Evolutionary conservation across 139 green algal genomes (phyloP).

Genomic region (Chlorella sp.): DNA sequence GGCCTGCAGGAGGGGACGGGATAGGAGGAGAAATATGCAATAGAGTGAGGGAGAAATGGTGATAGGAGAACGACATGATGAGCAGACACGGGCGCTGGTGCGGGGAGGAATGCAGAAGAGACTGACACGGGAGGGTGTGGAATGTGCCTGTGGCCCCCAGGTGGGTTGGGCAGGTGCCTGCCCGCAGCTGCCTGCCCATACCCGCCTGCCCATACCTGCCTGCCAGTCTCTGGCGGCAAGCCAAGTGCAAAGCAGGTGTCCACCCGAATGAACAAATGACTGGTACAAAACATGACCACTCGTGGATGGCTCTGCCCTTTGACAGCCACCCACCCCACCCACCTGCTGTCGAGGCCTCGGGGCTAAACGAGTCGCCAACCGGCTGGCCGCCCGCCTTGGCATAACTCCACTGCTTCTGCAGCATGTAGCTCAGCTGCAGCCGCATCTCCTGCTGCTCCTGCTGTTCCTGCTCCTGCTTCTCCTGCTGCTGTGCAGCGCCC

Average conservation of each 20-base stretch:
- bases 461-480: neutral
- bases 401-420: conserved; percentile 33
- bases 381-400: conserved; percentile 11
- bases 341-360: conserved; percentile 13
- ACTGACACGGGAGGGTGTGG: too few relatives aligned
- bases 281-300: neutral
- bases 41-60: too few relatives aligned
- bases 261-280: neutral
- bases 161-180: too few relatives aligned
- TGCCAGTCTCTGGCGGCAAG: too few relatives aligned
- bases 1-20: conserved; percentile 16
- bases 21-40: neutral
- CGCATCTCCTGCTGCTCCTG: neutral
- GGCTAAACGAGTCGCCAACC: too few relatives aligned
- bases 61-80: too few relatives aligned
- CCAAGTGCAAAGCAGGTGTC: neutral
- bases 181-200: too few relatives aligned
- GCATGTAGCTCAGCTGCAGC: conserved; percentile 32
- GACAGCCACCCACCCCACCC: neutral
- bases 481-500: neutral
- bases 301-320: neutral
- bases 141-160: too few relatives aligned
- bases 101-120: too few relatives aligned
- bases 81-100: too few relatives aligned
- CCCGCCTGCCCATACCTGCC: too few relatives aligned